phyloP scores from a whole-genome alignment of 306 rosid genomes.

The Cicer bijugum region DNA sequence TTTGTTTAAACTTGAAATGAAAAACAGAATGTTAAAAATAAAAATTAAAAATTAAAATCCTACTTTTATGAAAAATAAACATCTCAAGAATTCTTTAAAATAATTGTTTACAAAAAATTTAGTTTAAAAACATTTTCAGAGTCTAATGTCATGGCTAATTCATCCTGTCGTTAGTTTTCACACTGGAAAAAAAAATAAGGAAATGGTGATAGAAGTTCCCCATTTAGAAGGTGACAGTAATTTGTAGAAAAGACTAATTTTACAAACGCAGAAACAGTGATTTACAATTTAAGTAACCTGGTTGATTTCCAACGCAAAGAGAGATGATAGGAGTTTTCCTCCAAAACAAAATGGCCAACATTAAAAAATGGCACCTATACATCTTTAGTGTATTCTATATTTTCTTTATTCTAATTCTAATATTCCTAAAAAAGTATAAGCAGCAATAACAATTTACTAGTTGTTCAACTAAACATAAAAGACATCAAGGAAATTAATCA shows the following conservation, averaged over 20 bases:
- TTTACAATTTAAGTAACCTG: constrained; percentile 39
- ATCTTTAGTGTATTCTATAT: constrained; percentile 44
- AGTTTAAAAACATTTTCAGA: neutral
- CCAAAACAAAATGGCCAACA: constrained; percentile 39
- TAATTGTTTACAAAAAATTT: neutral
- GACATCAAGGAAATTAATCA: constrained; percentile 34
- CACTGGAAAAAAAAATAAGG: neutral
- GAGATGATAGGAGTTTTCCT: constrained; percentile 29
- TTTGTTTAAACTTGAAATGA: neutral
- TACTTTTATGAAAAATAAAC: too few species aligned
- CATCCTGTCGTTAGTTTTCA: neutral
- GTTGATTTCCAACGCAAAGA: constrained; percentile 11
- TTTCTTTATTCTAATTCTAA: constrained; percentile 38
- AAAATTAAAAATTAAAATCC: too few species aligned
- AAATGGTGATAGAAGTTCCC: neutral
- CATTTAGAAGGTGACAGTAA: neutral
- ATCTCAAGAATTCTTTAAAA: neutral
- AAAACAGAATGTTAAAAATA: too few species aligned
- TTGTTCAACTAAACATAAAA: constrained; percentile 39
- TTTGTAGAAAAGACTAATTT: neutral
- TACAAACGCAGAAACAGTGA: constrained; percentile 37
- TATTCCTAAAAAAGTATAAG: constrained; percentile 35
- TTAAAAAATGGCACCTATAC: constrained; percentile 46
- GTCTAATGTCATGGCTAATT: neutral
- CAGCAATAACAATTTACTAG: constrained; percentile 16